A percentile compares a stretch with the other conserved stretches of the same genome.
phyloP scores from a whole-genome alignment of 140 eudicot species.

The Oenanthe javanica region DNA sequence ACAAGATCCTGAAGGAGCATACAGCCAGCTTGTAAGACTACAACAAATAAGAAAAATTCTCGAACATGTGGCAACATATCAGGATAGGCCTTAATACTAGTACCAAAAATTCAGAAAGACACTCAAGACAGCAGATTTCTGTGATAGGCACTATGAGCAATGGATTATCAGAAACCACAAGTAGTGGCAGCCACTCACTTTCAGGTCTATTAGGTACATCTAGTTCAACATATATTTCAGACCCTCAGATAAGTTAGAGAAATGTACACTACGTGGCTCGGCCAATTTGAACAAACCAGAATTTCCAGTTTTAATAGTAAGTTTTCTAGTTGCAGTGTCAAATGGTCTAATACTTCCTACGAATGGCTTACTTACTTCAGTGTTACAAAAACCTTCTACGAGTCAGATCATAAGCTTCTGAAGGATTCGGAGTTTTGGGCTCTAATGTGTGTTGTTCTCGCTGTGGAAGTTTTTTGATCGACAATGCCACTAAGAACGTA shows the following conservation, averaged over 20 bases:
- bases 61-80: conserved; percentile 10
- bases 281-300: conserved; percentile 65
- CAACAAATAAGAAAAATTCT: conserved; percentile 29
- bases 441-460: conserved; percentile 42
- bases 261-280: conserved; percentile 36
- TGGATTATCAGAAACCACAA: conserved; percentile 18
- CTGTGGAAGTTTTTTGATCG: conserved; percentile 23
- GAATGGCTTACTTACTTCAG: conserved; percentile 32
- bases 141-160: conserved; percentile 15
- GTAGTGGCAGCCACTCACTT: conserved; percentile 22
- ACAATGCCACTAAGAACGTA: conserved; percentile 40
- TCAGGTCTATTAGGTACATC: conserved; percentile 9
- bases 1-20: conserved; percentile 55
- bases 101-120: conserved; percentile 16
- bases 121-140: conserved; percentile 14
- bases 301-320: conserved; percentile 32
- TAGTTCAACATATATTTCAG: background rate
- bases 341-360: conserved; percentile 44
- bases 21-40: conserved; percentile 42
- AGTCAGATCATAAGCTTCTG: conserved; percentile 42
- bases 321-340: conserved; percentile 46
- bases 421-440: conserved; percentile 65
- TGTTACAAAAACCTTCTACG: conserved; percentile 36
- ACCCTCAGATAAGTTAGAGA: conserved; percentile 7
- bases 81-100: conserved; percentile 10